These are phyloP conservation scores for Aspergillus pseudoviridinutans DNA, from an alignment of 2,329 filamentous ascomycete species.

Conservation along the genomic window DNA sequence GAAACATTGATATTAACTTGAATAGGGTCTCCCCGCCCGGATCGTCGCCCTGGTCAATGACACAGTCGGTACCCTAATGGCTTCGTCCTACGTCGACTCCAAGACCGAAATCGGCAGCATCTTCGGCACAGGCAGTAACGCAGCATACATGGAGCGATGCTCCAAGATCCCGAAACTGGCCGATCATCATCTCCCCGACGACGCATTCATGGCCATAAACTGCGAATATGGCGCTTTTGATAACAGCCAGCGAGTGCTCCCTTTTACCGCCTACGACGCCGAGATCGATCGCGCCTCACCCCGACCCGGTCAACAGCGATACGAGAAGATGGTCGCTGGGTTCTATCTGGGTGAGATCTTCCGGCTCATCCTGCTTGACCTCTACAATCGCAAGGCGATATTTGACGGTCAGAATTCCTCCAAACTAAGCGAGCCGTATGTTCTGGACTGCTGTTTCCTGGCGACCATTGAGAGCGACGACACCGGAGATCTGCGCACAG, in stretches of 20 bases:
- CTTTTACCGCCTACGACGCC: slow-evolving; percentile 26
- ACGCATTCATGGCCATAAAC: slow-evolving; percentile 82
- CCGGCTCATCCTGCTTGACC: too few relatives aligned
- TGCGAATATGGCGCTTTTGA: slow-evolving; percentile 94
- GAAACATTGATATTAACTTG: too few relatives aligned
- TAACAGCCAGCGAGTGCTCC: slow-evolving; percentile 76
- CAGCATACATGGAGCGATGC: slow-evolving; percentile 87
- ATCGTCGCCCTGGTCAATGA: slow-evolving; percentile 87
- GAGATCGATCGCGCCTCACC: too few relatives aligned
- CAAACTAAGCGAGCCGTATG: too few relatives aligned
- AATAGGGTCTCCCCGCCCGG: slow-evolving; percentile 74
- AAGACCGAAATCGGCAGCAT: slow-evolving; percentile 89
- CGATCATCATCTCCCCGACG: slow-evolving; percentile 70
- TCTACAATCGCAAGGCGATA: too few relatives aligned
- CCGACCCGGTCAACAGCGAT: too few relatives aligned
- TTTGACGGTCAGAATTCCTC: too few relatives aligned
- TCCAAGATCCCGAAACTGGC: slow-evolving; percentile 82
- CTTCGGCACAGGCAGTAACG: slow-evolving; percentile 93
- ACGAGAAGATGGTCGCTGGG: too few relatives aligned
- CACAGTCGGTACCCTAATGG: slow-evolving; percentile 88
- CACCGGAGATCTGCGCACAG: too few relatives aligned
- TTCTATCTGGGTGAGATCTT: too few relatives aligned
- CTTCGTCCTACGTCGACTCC: slow-evolving; percentile 82
- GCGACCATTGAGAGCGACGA: too few relatives aligned
- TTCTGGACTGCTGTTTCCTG: too few relatives aligned